Base-by-base conservation (phyloP, 257 asterid genomes). In the Nicotiana otophora region DNA sequence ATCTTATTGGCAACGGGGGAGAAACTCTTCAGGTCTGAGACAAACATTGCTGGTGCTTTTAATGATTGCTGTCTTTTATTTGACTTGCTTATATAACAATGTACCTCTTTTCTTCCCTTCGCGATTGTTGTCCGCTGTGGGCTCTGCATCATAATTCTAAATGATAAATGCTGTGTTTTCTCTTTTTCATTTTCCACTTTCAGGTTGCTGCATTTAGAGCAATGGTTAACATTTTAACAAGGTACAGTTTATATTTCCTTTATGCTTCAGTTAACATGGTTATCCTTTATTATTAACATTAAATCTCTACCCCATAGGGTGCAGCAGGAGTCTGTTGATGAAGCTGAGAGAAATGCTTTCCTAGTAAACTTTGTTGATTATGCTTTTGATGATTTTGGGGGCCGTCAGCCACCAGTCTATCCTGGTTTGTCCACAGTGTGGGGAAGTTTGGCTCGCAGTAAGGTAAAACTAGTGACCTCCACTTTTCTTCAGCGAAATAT, bases 161-260 rank as follows among this genome's bases (percentile, higher is more conserved):
- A 19, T 48, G 60, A 20, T 81, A 51, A 67, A 28, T 10, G 26
- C 68, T 54, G 48, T 64, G 78, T 60, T 57, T 78, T 69, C 57
- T 72, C 51, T 64, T 51, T 51, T 62, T 63, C 79, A 48, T 78
- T 83, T 86, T 83, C 82, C 64, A 57, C 81, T 64, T 86, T 88
- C 91, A 96, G 99, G 99, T 96, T 88, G 99, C 99, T 66, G 99
- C 99, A 85, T 96, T 96, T 90, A 94, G 99, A 90, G 99, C 99
- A 70, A 96, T 94, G 99, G 99, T 96, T 86, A 96, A 96, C 84
- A 96, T 96, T 88, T 90, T 96, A 89, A 94, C 99, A 81, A 90
- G 99, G 99, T 96, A 91, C 55, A 84, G 20, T 82, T 76, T 63
- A 61, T 81, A 57, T 55, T 28, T 48, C 17, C 19, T 64, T n/a